Percentiles rank a stretch among this genome's conserved stretches.
Evolutionary conservation across 208 protist species (phyloP).

Genomic region (Vickermania spadyakhi): DNA sequence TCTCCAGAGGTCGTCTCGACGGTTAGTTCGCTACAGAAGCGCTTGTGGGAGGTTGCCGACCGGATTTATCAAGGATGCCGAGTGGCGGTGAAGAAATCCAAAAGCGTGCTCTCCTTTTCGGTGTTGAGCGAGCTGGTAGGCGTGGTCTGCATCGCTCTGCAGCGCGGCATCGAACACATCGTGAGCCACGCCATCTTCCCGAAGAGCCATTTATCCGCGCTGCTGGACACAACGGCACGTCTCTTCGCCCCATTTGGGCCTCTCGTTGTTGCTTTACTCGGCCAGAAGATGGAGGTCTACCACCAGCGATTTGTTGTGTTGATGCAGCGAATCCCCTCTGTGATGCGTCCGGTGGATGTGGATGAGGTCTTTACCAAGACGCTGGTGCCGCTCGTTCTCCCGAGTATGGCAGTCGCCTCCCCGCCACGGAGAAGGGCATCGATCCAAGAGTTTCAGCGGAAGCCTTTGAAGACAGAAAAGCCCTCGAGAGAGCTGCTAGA

Average conservation of each 20-base stretch:
- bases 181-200: background rate
- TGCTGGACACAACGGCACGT: background rate
- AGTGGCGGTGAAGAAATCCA: too few relatives aligned
- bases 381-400: constrained; percentile 7
- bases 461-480: background rate
- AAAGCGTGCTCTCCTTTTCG: too few relatives aligned
- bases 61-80: background rate
- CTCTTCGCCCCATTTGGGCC: background rate
- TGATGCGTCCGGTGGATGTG: constrained; percentile 8
- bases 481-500: background rate
- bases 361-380: constrained; percentile 8
- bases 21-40: background rate
- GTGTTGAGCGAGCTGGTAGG: background rate
- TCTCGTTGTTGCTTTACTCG: background rate
- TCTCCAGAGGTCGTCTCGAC: background rate
- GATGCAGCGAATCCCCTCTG: background rate
- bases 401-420: background rate
- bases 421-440: too few relatives aligned
- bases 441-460: background rate
- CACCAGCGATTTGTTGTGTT: background rate
- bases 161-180: background rate
- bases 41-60: background rate
- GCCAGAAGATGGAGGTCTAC: background rate
- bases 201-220: background rate
- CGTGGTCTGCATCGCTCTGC: background rate